Evolutionary conservation across 805 yeast genomes (phyloP), one percentile per base, ranked within the genome.

Genomic region (Candida ponderosae): DNA sequence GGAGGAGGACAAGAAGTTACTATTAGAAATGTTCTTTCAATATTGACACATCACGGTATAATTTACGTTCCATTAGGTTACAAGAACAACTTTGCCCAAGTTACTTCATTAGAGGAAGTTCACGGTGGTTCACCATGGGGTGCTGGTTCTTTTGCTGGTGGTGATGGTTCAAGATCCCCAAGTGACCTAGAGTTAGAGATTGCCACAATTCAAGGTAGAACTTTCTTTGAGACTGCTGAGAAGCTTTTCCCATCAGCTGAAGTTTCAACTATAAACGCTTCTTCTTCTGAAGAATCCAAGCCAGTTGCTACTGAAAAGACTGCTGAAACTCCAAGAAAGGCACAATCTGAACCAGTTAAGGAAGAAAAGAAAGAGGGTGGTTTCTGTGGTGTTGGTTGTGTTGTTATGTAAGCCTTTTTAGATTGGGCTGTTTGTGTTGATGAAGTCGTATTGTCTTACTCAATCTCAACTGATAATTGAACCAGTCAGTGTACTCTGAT

Each of bases 101-200:
- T 79, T 45, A 61, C 82, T 31, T 68, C 68, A 60, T 51, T 79
- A 32, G 73, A 69, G 4, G 87, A 82, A 63, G 69, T 76, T 35
- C 94, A 81, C 56, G 95, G 95, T 46, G 84, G 83, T 39, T 74
- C 88, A 18, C 75, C 95, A 33, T 86, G 88, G 87, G 95, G 95
- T 57, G 82, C 95, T 26, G 95, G 95, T 48, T 64, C 84, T 29
- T 66, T 71, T 51, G 88, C 95, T 23, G 84, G 77, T 35, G 66
- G 71, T 36, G 90, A 81, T 54, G 95, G 94, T 35, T 72, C 83
- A 7, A 76, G 94, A 66, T 64, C 66, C 49, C 81, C 87, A 26
- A 50, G 78, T 31, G 70, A 64, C 16, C 63, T 81, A 40, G 95
- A 86, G 60, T 62, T 71, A 56, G 69, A 71, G 48, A 57, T 84